phyloP scores from a whole-genome alignment of 2,329 filamentous ascomycete species.

The Catunica adiposa region DNA sequence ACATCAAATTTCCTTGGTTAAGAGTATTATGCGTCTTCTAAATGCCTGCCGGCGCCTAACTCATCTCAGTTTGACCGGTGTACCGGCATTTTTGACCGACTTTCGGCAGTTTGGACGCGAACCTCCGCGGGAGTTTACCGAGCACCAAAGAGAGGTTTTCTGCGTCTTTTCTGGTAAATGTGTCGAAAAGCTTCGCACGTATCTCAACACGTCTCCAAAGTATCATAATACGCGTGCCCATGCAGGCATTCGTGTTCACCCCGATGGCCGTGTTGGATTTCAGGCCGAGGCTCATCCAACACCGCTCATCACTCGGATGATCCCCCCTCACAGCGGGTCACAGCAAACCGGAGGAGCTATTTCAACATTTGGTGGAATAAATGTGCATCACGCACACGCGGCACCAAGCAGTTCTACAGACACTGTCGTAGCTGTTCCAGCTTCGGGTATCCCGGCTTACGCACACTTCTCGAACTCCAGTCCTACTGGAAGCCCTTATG shows the following conservation, averaged over 20 bases:
- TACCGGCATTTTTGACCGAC: slow-evolving; percentile 76
- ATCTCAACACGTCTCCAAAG: slow-evolving; percentile 45
- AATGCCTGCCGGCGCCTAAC: slow-evolving; percentile 87
- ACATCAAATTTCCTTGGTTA: too few species aligned
- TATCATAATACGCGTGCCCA: slow-evolving; percentile 28
- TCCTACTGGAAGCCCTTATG: not conserved
- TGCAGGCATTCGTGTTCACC: not conserved
- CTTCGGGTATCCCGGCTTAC: too few species aligned
- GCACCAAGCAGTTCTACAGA: too few species aligned
- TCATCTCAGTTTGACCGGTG: slow-evolving; percentile 84
- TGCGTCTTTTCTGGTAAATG: slow-evolving; percentile 91
- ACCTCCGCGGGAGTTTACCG: slow-evolving; percentile 81
- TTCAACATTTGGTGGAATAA: too few species aligned
- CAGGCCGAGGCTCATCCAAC: not conserved
- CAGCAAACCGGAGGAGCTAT: not conserved
- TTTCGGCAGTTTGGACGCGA: slow-evolving; percentile 72
- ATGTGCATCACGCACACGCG: too few species aligned
- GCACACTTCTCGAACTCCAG: too few species aligned
- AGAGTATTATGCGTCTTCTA: slow-evolving; percentile 74
- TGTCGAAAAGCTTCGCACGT: slow-evolving; percentile 59
- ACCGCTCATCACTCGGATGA: not conserved
- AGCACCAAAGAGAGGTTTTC: slow-evolving; percentile 87
- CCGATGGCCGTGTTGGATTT: not conserved
- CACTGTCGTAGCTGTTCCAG: too few species aligned
- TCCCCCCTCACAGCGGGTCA: not conserved